These are phyloP conservation scores for Heliocybe sulcata DNA, from an alignment of 1,284 basidiomycete genomes.

Conservation along the genomic window DNA sequence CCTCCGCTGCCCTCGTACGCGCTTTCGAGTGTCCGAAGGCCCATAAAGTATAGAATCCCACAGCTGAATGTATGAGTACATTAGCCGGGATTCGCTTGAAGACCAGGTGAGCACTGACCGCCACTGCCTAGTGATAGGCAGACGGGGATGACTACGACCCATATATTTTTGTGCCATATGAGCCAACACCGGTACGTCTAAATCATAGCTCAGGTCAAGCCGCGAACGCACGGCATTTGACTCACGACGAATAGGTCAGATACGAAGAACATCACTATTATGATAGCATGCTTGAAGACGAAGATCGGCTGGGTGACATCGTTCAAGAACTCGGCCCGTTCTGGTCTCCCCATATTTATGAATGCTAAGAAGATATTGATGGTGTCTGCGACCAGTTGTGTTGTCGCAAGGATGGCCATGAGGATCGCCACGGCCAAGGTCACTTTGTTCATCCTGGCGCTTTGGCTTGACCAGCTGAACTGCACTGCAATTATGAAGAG, in stretches of 20 bases:
- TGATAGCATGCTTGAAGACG: not conserved
- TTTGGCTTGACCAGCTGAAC: not conserved
- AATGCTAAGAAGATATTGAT: constrained; percentile 5
- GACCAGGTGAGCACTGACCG: constrained; percentile 6
- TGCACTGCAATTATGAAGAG: not conserved
- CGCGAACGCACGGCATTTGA: constrained; percentile 35
- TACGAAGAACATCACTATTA: not conserved
- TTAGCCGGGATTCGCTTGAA: not conserved
- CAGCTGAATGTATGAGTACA: not conserved
- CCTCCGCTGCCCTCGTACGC: constrained; percentile 1
- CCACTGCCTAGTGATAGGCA: constrained; percentile 8
- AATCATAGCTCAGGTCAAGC: constrained; percentile 16
- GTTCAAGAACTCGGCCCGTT: constrained; percentile 1
- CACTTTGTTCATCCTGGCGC: not conserved
- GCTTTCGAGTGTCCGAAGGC: constrained; percentile 2
- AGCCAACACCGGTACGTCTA: constrained; percentile 15
- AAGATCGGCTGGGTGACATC: constrained; percentile 5
- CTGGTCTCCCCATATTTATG: constrained; percentile 1
- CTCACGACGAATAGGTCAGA: constrained; percentile 4
- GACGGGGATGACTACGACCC: constrained; percentile 10
- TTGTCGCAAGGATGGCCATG: constrained; percentile 2
- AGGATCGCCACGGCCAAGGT: not conserved
- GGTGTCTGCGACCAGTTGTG: constrained; percentile 5
- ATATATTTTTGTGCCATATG: constrained; percentile 12
- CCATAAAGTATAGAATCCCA: constrained; percentile 3